Evolutionary conservation across 2,329 filamentous ascomycete genomes (phyloP), one percentile per base, ranked within the genome.

Genomic region (Elsinoe australis): DNA sequence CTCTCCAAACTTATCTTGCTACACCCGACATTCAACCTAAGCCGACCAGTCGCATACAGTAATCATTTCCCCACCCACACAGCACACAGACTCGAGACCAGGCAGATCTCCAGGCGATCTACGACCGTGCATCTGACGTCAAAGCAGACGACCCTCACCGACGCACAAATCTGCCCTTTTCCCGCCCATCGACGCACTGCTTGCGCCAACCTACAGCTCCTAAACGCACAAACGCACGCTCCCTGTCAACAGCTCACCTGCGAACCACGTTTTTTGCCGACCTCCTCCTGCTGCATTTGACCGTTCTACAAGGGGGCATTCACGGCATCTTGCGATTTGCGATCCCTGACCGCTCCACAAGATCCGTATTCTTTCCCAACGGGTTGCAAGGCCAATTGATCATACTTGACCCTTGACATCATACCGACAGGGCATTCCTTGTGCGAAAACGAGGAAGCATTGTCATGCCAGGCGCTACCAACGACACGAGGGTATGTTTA

Each of bases 401-500:
- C 26, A 17, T 26, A 32, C 18, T 10, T 14, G 24, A 17, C 33
- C 18, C 33, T 42, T 42, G 26, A 8, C 6, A 8, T 28, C 22
- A 18, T 26, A 15, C 19, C 39, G 15, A 14, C n/a, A 21, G 21
- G 28, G n/a, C 39, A 9, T 31, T 32, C 18, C 18, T 17, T 19
- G 14, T 18, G 5, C 10, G 14, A 17, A 17, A 19, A 21, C 14
- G 33, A 36, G 33, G 33, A 19, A 14, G 33, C 14, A 15, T 24
- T 42, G 38, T 28, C 26, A 48, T 48, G 45, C 45, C 45, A 21
- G n/a, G 33, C 31, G 45, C 45, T 19, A 39, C 45, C 12, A 48
- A 31, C 24, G 52, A 53, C 19, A 21, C 33, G 32, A 53, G 44
- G 47, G 52, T 54, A 49, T 32, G 50, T 47, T 4, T 5, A 22